Base-by-base conservation (phyloP, 257 asterid species). In the Salvia rosmarinus region DNA sequence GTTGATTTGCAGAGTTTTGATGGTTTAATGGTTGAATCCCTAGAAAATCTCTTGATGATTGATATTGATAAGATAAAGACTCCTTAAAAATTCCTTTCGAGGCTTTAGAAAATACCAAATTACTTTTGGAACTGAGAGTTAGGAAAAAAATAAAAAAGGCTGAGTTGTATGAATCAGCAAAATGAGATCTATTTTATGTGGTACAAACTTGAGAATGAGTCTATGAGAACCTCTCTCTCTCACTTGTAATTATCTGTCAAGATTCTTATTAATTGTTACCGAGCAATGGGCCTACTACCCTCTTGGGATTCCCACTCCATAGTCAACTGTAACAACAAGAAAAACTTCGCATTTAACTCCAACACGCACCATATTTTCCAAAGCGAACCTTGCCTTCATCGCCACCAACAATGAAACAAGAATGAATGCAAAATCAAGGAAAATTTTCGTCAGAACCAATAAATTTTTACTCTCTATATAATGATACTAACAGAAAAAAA, bases 261-360 rank as follows among this genome's bases (percentile, higher is more conserved):
- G 83, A 76, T 79, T 79, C 83, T 82, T 73, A 79, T 56, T 42
- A 72, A 80, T 82, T 73, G 82, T 56, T 42, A 72, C 70, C 75
- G 60, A 72, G 65, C 79, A 55, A 66, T 64, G 79, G 82, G 71
- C 57, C 76, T 13, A 11, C 67, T 5, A 73, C 23, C 62, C 63
- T 75, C 43, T 74, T 52, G 81, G 86, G 82, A 79, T 76, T 73
- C 83, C 75, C 75, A 65, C 12, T 60, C 8, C 5, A 16, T 7
- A 67, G 84, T 76, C 81, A 76, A 80, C 84, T 17, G 52, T 65
- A 44, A 23, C 16, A 42, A 73, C 42, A 16, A 28, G 23, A 34
- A 55, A 23, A 30, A 74, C 28, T 9, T 17, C 11, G 13, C 20
- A 52, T 39, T 46, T 17, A 49, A 49, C 51, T 7, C 47, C 49